phyloP scores from a whole-genome alignment of 208 protist genomes.

The Leishmania martiniquensis region DNA sequence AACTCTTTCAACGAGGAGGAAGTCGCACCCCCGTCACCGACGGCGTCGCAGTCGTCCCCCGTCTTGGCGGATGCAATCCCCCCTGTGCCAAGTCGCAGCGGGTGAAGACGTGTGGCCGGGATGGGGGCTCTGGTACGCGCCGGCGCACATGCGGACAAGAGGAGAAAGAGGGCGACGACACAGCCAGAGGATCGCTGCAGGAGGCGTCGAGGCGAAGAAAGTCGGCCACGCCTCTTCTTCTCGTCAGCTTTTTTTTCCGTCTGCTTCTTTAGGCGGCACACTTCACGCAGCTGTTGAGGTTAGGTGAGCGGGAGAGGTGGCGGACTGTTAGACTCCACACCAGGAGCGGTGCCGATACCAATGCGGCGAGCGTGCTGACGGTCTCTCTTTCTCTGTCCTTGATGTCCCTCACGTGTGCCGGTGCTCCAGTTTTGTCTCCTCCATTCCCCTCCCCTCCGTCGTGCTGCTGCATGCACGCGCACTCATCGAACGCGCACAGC shows the following conservation, averaged over 20 bases:
- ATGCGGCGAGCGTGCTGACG: not conserved
- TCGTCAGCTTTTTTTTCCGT: no score
- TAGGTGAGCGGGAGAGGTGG: not conserved
- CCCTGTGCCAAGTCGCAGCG: constrained; percentile 10
- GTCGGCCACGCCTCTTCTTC: not conserved
- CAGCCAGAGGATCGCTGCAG: not conserved
- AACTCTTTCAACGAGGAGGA: constrained; percentile 15
- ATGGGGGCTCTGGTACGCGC: not conserved
- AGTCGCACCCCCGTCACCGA: not conserved
- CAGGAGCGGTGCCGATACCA: not conserved
- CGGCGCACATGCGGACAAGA: not conserved
- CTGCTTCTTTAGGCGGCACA: no score
- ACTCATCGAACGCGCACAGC: not conserved
- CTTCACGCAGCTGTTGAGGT: not conserved
- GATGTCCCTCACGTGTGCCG: not conserved
- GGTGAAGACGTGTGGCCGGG: not conserved
- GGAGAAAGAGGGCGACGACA: not conserved
- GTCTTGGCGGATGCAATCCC: not conserved
- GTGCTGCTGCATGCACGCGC: not conserved
- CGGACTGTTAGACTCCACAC: not conserved
- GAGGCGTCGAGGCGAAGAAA: not conserved
- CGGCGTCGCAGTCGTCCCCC: not conserved
- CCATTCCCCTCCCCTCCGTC: not conserved
- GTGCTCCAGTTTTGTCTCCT: not conserved
- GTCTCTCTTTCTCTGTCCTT: not conserved